Evolutionary conservation across 208 protist genomes (phyloP).

Genomic region (Porcisia hertigi): DNA sequence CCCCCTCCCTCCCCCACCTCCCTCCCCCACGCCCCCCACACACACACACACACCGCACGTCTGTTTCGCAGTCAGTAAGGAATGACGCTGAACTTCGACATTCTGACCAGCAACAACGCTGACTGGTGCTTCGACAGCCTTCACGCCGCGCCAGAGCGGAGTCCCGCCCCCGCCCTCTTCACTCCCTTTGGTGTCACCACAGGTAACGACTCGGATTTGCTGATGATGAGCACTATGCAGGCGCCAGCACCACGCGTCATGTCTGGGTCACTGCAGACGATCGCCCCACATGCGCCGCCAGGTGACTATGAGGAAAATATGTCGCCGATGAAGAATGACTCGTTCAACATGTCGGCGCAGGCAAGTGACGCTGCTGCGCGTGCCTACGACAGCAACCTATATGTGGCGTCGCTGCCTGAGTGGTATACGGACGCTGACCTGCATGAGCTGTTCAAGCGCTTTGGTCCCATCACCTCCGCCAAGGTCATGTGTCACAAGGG

Average conservation of each 20-base stretch:
- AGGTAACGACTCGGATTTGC: constrained; percentile 6
- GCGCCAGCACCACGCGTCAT: constrained; percentile 3
- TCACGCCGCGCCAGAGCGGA: constrained; percentile 13
- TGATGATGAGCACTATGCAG: constrained; percentile 12
- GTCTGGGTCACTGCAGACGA: constrained; percentile 7
- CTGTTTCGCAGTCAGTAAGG: background rate
- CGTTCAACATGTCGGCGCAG: constrained; percentile 17
- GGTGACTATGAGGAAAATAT: constrained; percentile 24
- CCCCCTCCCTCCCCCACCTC: too few relatives aligned
- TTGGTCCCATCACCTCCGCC: constrained; percentile 60
- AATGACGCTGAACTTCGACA: constrained; percentile 38
- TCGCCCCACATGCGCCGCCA: background rate
- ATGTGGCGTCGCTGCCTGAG: constrained; percentile 64
- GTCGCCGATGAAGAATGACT: constrained; percentile 32
- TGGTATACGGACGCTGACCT: constrained; percentile 59
- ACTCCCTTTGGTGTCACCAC: constrained; percentile 14
- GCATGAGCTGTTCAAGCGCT: constrained; percentile 55
- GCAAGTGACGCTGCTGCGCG: constrained; percentile 22
- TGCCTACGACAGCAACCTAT: constrained; percentile 62
- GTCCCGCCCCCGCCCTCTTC: background rate
- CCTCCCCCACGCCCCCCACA: too few relatives aligned
- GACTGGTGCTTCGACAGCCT: constrained; percentile 35
- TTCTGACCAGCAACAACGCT: constrained; percentile 28
- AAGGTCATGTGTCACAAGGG: constrained; percentile 77
- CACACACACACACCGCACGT: background rate